Evolutionary conservation across 2,329 filamentous ascomycete genomes (phyloP), one percentile per base, ranked within the genome.

Genomic region (Fusarium camptoceras): DNA sequence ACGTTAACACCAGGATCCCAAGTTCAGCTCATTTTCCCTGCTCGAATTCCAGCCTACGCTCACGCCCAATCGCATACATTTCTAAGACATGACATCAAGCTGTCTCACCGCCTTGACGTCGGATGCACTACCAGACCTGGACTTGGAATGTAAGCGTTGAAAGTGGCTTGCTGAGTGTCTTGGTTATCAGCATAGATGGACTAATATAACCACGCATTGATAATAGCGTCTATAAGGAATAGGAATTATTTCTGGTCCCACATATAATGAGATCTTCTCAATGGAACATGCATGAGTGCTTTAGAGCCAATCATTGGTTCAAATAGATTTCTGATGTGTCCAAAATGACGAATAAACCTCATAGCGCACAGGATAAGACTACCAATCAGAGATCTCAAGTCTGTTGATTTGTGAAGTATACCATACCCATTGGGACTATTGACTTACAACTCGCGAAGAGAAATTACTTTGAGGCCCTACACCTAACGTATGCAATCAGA

Each of bases 381-480:
- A 2, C 8, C 31, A 9, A 18, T 34, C 8, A 16, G 5, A 8
- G 31, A 34, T 18, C 16, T 18, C 8, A 3, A 16, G 18, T 34
- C 31, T 16, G 15, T 10, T 18, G 9, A 18, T 11, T 11, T 37
- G 1, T 9, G 1, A 37, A 37, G 16, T 37, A n/a, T n/a, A n/a
- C n/a, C n/a, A n/a, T n/a, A 18, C 16, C 31, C 31, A 11, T 37
- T 6, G 16, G 18, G 1, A 18, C 31, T 6, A 5, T 18, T 11
- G 2, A 37, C 5, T 18, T n/a, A n/a, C 16, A 6, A 18, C 16
- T 11, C 9, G 0, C 5, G 9, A 37, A 37, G 0, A 37, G 5
- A 4, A 18, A 18, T 37, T 6, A 37, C 31, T 37, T 37, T 37
- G 31, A 37, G 31, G 31, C 31, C 31, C 31, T 16, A 37, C 10